phyloP scores from a whole-genome alignment of 2,329 filamentous ascomycete genomes.

The Colletotrichum noveboracense region DNA sequence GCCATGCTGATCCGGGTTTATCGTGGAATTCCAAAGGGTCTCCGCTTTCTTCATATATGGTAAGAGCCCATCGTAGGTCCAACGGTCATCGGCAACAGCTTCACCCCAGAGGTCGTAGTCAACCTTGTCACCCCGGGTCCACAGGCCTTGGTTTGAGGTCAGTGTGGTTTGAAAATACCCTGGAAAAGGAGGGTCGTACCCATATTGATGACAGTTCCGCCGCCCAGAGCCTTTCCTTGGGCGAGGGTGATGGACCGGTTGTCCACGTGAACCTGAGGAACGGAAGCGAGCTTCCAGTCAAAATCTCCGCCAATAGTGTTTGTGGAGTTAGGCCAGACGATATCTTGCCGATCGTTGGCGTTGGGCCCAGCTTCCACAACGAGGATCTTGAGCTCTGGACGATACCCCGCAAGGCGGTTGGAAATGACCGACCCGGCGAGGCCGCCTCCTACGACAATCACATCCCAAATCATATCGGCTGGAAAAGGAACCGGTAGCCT shows the following conservation, averaged over 20 bases:
- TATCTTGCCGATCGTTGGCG: constrained; percentile 28
- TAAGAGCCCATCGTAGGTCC: constrained; percentile 49
- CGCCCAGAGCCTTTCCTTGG: constrained; percentile 45
- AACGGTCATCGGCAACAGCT: constrained; percentile 40
- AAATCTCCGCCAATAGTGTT: constrained; percentile 33
- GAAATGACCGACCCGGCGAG: constrained; percentile 40
- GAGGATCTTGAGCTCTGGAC: constrained; percentile 35
- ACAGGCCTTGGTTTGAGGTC: constrained; percentile 30
- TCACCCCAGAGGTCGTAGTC: constrained; percentile 52
- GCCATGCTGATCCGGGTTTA: constrained; percentile 40
- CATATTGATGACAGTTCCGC: constrained; percentile 45
- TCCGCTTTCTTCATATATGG: constrained; percentile 50
- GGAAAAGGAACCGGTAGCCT: not conserved
- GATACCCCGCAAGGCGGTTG: constrained; percentile 31
- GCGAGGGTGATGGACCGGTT: constrained; percentile 29
- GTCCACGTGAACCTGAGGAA: constrained; percentile 30
- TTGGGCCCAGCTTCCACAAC: constrained; percentile 44
- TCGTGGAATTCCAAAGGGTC: constrained; percentile 26
- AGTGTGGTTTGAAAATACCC: not conserved
- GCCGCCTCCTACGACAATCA: constrained; percentile 44
- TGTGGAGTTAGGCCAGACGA: constrained; percentile 30
- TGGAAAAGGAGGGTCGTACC: constrained; percentile 15
- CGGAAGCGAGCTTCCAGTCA: constrained; percentile 40
- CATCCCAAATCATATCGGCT: constrained; percentile 29
- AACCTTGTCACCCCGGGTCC: constrained; percentile 45